phyloP scores from a whole-genome alignment of 495 filamentous ascomycete genomes.

The Darksidea phi region DNA sequence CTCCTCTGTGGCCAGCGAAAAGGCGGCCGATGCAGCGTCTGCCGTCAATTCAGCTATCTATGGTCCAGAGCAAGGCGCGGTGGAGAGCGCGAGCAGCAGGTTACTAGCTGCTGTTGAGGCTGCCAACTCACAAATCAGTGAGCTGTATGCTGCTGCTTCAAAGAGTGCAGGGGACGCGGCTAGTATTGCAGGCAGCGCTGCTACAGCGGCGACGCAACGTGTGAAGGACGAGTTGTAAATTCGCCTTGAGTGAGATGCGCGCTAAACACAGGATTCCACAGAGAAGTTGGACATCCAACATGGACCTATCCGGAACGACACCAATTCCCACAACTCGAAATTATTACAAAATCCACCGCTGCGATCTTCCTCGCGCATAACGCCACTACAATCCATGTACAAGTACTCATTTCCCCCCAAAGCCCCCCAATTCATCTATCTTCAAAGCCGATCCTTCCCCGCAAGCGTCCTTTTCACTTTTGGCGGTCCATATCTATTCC shows the following conservation, averaged over 20 bases:
- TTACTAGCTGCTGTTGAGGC: conserved; percentile 51
- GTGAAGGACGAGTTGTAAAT: conserved; percentile 38
- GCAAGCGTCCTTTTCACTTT: no score
- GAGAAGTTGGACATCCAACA: no score
- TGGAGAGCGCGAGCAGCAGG: conserved; percentile 56
- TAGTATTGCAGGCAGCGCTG: conserved; percentile 37
- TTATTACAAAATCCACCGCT: no score
- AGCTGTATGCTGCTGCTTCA: conserved; percentile 43
- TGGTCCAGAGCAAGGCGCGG: conserved; percentile 52
- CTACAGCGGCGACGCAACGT: conserved; percentile 43
- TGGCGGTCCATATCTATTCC: neutral
- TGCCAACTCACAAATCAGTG: conserved; percentile 50
- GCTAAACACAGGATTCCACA: no score
- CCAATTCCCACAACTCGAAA: no score
- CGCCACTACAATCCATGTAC: no score
- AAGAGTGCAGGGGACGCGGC: conserved; percentile 50
- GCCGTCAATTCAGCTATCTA: conserved; percentile 41
- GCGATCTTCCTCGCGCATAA: no score
- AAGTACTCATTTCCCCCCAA: no score
- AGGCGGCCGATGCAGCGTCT: conserved; percentile 38
- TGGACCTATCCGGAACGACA: no score
- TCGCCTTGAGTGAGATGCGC: no score
- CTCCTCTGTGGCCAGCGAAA: conserved; percentile 44
- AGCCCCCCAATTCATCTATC: no score
- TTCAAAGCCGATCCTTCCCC: no score